Base-by-base conservation (phyloP, 805 yeast genomes). In the Saccharomycopsis fibuligera region DNA sequence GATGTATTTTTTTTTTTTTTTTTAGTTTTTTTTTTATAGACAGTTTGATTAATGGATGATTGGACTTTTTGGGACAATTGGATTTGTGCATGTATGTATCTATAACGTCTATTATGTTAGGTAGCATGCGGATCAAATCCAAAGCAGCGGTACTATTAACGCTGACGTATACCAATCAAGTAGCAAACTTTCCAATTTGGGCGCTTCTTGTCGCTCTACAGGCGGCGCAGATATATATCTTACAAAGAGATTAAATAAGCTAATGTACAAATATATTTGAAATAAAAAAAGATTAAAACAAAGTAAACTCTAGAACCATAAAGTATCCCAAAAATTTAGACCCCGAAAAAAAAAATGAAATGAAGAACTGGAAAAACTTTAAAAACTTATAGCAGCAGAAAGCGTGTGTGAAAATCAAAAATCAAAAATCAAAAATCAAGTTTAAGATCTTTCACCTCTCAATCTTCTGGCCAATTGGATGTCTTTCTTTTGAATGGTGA, bases 401-500 rank as follows among this genome's bases (percentile, higher is more conserved):
- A 16, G 12, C 41, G 16, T 37, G 41, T 17, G 16, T 10, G 14
- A 23, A 39, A 39, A 39, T 39, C 29, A 39, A 39, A 23, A 22
- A n/a, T n/a, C 19, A 9, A n/a, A 41, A 41, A 41, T 16, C 35
- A 17, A 33, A 6, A 5, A 6, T 21, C n/a, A 22, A 43, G 56
- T 54, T 67, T 80, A 86, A 60, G 91, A 79, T 83, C 93, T 83
- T 76, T 86, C 95, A 70, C 97, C 98, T 75, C 97, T 83, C 69
- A 91, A 81, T 78, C 98, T 86, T 77, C 97, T 86, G 60, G 98
- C 99, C 67, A 91, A 79, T 68, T 90, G 96, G 69, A 91, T 87
- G 72, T 91, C 99, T 76, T 90, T 90, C 87, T 89, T 90, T 79
- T 88, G 96, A 66, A 91, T 88, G 58, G 99, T 91, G 61, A 91